A percentile compares a stretch with the other conserved stretches of the same genome.
Evolutionary conservation across 2,329 filamentous ascomycete genomes (phyloP).

Genomic region (Lecanicillium sp.): DNA sequence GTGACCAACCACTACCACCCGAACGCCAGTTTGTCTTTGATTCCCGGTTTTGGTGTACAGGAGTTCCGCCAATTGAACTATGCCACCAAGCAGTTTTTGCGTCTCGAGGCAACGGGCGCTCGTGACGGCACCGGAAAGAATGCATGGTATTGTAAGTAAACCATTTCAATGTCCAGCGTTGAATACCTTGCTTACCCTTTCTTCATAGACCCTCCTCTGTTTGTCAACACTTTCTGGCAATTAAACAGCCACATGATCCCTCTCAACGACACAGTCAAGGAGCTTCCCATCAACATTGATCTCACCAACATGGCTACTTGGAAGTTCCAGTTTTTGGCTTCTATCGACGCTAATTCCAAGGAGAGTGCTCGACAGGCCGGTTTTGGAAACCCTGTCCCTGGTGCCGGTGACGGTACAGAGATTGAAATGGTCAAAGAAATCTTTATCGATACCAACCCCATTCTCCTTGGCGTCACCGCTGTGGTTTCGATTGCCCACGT

Average conservation of each 20-base stretch:
- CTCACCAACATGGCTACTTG: constrained; percentile 75
- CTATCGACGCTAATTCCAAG: constrained; percentile 81
- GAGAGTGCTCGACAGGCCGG: constrained; percentile 72
- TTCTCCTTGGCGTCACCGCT: constrained; percentile 75
- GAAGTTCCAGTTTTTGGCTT: constrained; percentile 82
- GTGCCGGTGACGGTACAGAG: constrained; percentile 82
- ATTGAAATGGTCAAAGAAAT: constrained; percentile 97
- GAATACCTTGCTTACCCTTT: constrained; percentile 12
- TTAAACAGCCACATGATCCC: constrained; percentile 83
- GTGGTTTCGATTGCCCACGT: constrained; percentile 85
- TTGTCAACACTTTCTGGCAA: constrained; percentile 96
- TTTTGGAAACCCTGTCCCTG: constrained; percentile 59
- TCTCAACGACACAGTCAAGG: constrained; percentile 81
- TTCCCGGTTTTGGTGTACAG: constrained; percentile 69
- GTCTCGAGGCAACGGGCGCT: constrained; percentile 70
- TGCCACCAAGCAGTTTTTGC: constrained; percentile 67
- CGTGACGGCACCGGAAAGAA: constrained; percentile 80
- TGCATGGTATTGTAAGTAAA: constrained; percentile 68
- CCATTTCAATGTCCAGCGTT: too few species aligned
- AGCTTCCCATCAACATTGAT: constrained; percentile 73
- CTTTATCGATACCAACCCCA: constrained; percentile 87
- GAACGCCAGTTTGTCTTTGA: constrained; percentile 82
- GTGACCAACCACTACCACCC: constrained; percentile 88
- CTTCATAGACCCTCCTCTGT: constrained; percentile 63
- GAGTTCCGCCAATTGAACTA: constrained; percentile 60